These are phyloP conservation scores for Solanum chacoense DNA, from an alignment of 305 asterid genomes.

Conservation along the genomic window DNA sequence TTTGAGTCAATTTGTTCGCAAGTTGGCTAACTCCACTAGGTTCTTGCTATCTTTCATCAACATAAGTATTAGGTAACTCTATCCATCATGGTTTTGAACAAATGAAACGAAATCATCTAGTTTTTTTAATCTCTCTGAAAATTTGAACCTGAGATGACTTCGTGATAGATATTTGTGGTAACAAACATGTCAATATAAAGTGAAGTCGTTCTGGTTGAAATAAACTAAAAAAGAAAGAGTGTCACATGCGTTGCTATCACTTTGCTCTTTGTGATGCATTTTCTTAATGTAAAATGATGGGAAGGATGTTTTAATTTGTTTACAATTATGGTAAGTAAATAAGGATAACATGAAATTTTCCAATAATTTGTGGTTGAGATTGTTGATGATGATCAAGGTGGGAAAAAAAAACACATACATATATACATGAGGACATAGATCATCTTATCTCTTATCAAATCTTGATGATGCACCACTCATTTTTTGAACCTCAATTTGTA, in stretches of 20 bases:
- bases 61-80: not conserved
- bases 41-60: not conserved
- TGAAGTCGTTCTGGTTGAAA: not conserved
- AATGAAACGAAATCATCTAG: not conserved
- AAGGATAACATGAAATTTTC: not conserved
- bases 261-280: not conserved
- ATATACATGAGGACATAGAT: conserved; percentile 20
- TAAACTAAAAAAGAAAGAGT: not conserved
- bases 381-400: conserved; percentile 18
- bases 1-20: not conserved
- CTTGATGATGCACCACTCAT: conserved; percentile 48
- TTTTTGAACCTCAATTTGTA: conserved; percentile 17
- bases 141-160: not conserved
- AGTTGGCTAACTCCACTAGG: not conserved
- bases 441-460: conserved; percentile 49
- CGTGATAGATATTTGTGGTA: no score
- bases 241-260: not conserved
- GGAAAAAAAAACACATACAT: not conserved
- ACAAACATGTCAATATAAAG: not conserved
- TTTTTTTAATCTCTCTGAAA: not conserved
- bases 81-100: not conserved
- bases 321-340: not conserved
- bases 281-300: not conserved
- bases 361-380: conserved; percentile 33
- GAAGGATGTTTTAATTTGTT: not conserved